Conservation (phyloP, 345 rosid genomes). For the Zanthoxylum bungeanum region DNA sequence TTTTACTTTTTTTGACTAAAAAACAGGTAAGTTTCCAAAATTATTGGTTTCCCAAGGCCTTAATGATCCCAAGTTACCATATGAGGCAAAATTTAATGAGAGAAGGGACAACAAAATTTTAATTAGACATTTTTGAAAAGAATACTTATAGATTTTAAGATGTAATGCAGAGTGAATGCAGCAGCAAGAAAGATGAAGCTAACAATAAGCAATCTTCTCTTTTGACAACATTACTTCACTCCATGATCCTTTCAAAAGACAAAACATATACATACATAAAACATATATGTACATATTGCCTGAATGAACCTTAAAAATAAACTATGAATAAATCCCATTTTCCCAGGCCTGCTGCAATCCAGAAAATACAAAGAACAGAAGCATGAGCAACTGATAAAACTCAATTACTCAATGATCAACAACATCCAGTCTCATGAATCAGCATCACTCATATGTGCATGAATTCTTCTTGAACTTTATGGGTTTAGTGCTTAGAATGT, state of each 20-base stretch:
- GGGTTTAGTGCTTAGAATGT: conserved; percentile 50
- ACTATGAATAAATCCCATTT: neutral
- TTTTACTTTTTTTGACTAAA: too few relatives aligned
- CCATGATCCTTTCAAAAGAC: neutral
- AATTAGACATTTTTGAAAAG: neutral
- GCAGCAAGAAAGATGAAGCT: neutral
- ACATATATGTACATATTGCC: neutral
- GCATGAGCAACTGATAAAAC: neutral
- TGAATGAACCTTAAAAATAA: neutral
- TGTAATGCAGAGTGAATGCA: neutral
- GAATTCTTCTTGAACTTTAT: conserved; percentile 47
- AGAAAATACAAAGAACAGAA: neutral
- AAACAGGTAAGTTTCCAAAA: too few relatives aligned
- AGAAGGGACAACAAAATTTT: neutral
- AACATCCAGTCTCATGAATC: neutral
- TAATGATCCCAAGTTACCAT: too few relatives aligned
- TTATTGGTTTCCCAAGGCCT: too few relatives aligned
- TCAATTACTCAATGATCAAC: neutral
- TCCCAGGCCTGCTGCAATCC: neutral
- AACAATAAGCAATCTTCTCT: neutral
- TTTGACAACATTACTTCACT: neutral
- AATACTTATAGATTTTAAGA: neutral
- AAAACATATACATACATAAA: neutral
- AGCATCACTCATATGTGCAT: conserved; percentile 40
- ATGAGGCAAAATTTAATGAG: neutral